Evolutionary conservation across 2,329 filamentous ascomycete genomes (phyloP).

Genomic region (Ceratocystis alfenasii): DNA sequence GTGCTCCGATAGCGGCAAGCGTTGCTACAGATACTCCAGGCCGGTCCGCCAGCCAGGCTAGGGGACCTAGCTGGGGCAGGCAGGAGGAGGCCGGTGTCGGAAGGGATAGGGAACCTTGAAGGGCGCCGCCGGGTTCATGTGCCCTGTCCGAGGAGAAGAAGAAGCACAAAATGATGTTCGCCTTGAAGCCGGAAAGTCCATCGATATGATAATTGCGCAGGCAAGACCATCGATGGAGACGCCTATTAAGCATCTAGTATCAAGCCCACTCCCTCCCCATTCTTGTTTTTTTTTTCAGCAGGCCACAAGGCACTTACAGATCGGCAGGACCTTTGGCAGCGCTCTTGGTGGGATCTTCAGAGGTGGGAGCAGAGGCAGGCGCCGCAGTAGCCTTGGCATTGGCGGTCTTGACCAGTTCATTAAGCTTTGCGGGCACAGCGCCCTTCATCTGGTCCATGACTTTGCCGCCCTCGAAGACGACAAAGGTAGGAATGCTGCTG

Average conservation of each 20-base stretch:
- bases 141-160: too few relatives aligned
- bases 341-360: neutral
- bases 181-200: too few relatives aligned
- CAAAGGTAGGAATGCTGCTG: conserved; percentile 47
- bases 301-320: neutral
- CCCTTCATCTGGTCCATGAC: conserved; percentile 23
- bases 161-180: too few relatives aligned
- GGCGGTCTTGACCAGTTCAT: conserved; percentile 21
- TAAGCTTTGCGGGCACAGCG: conserved; percentile 21
- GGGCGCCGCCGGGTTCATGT: too few relatives aligned
- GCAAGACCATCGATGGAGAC: too few relatives aligned
- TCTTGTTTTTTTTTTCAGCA: neutral
- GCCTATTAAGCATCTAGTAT: too few relatives aligned
- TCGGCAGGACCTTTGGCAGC: neutral
- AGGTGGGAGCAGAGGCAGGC: neutral
- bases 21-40: neutral
- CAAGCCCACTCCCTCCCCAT: neutral
- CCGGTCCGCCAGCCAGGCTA: neutral
- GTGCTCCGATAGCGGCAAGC: neutral
- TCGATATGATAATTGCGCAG: too few relatives aligned
- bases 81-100: neutral
- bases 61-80: neutral
- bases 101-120: neutral
- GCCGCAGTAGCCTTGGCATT: conserved; percentile 26
- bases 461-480: conserved; percentile 46